phyloP scores from a whole-genome alignment of 2,329 filamentous ascomycete genomes.

The Aureobasidium leucospermi region DNA sequence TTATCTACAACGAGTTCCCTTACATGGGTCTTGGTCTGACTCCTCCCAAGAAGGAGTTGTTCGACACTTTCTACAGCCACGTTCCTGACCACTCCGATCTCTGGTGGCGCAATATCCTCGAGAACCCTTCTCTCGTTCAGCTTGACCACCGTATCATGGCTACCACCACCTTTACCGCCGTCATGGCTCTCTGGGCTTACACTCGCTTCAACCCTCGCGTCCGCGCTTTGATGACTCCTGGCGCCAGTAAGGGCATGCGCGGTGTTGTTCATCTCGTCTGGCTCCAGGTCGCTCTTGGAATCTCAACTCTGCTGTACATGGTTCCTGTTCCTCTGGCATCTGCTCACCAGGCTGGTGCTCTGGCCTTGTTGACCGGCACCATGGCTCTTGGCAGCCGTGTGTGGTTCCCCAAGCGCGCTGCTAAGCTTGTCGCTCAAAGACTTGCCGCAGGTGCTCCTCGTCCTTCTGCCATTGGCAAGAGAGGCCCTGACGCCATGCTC shows the following conservation, averaged over 20 bases:
- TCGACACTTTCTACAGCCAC: slow-evolving; percentile 77
- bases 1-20: slow-evolving; percentile 99
- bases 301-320: slow-evolving; percentile 86
- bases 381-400: slow-evolving; percentile 72
- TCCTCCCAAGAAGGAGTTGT: slow-evolving; percentile 76
- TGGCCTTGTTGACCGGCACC: slow-evolving; percentile 76
- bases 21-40: slow-evolving; percentile 82
- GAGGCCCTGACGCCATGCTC: slow-evolving; percentile 18
- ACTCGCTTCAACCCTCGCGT: slow-evolving; percentile 60
- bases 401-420: slow-evolving; percentile 55
- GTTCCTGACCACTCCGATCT: slow-evolving; percentile 71
- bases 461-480: slow-evolving; percentile 12
- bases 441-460: slow-evolving; percentile 15
- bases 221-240: slow-evolving; percentile 47
- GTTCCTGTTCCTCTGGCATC: slow-evolving; percentile 84
- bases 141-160: slow-evolving; percentile 91
- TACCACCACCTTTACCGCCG: slow-evolving; percentile 75
- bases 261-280: slow-evolving; percentile 78
- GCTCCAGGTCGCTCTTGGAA: slow-evolving; percentile 78
- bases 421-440: slow-evolving; percentile 23
- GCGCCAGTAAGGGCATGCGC: slow-evolving; percentile 64
- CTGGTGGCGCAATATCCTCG: slow-evolving; percentile 95
- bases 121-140: slow-evolving; percentile 93
- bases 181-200: slow-evolving; percentile 76
- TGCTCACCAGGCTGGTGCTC: slow-evolving; percentile 82